These are phyloP conservation scores for Malassezia nana DNA, from an alignment of 1,284 basidiomycete genomes.

Conservation along the genomic window DNA sequence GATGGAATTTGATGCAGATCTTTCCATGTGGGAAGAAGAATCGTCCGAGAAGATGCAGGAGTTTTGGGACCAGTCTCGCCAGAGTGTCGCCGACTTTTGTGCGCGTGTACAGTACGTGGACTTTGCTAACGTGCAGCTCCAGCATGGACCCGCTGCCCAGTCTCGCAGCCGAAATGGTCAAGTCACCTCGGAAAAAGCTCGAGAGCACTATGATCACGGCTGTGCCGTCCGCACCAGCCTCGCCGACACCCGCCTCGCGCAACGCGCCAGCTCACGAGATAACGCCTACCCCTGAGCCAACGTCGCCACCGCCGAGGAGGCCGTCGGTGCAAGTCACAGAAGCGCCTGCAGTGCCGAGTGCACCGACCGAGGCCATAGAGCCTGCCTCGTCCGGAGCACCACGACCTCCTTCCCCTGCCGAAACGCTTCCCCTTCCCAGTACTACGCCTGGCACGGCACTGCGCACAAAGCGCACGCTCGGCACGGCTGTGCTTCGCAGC, in stretches of 20 bases:
- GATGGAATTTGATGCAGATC: constrained; percentile 16
- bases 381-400: background rate
- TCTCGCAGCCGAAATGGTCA: constrained; percentile 14
- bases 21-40: constrained; percentile 13
- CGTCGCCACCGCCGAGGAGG: background rate
- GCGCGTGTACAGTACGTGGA: constrained; percentile 5
- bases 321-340: background rate
- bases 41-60: constrained; percentile 14
- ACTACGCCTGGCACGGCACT: constrained; percentile 7
- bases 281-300: too few species aligned
- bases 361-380: too few species aligned
- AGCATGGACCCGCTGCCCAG: background rate
- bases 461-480: constrained; percentile 14
- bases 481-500: constrained; percentile 4
- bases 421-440: background rate
- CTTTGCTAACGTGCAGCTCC: background rate
- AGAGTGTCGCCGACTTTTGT: constrained; percentile 13
- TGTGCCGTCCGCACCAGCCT: background rate
- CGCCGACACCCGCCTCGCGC: background rate
- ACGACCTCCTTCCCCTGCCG: background rate
- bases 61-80: constrained; percentile 13
- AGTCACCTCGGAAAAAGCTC: constrained; percentile 13
- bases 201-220: background rate
- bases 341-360: background rate
- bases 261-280: background rate